Evolutionary conservation across 2,329 filamentous ascomycete species (phyloP).

Genomic region (Tolypocladium paradoxum): DNA sequence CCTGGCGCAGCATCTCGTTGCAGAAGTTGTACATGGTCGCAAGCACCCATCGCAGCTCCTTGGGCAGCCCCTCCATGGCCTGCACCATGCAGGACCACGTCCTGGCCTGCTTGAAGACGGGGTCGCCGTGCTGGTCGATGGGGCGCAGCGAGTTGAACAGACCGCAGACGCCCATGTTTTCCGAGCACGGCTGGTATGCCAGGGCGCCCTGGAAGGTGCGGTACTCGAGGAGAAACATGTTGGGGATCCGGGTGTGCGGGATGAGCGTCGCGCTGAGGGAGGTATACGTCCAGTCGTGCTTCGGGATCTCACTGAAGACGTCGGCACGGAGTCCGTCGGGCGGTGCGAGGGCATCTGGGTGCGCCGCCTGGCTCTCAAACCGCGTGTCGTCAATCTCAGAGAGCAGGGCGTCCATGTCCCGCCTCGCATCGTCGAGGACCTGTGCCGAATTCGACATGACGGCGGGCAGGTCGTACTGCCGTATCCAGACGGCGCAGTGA

Average conservation of each 20-base stretch:
- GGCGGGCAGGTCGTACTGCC: conserved; percentile 7
- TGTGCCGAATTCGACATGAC: conserved; percentile 1
- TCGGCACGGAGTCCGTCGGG: not conserved
- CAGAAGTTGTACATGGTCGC: conserved; percentile 20
- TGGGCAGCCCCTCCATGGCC: conserved; percentile 10
- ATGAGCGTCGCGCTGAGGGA: conserved; percentile 10
- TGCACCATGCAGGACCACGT: conserved; percentile 21
- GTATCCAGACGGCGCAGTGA: conserved; percentile 11
- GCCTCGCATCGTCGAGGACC: not conserved
- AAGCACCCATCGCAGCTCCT: conserved; percentile 20
- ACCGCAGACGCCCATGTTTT: conserved; percentile 7
- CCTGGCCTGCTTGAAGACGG: conserved; percentile 16
- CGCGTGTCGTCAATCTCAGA: conserved; percentile 1
- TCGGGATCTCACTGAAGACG: conserved; percentile 10
- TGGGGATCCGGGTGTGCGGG: conserved; percentile 9
- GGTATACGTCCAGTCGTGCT: conserved; percentile 13
- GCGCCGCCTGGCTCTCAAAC: not conserved
- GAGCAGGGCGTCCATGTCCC: conserved; percentile 2
- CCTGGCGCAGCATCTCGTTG: conserved; percentile 13
- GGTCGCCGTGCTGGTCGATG: conserved; percentile 12
- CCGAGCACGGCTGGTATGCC: conserved; percentile 20
- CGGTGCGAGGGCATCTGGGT: not conserved
- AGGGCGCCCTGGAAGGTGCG: conserved; percentile 13
- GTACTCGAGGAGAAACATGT: conserved; percentile 15
- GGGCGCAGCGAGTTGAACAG: conserved; percentile 12